These are phyloP conservation scores for Roridomyces roridus DNA, from an alignment of 768 basidiomycete species.

Conservation along the genomic window DNA sequence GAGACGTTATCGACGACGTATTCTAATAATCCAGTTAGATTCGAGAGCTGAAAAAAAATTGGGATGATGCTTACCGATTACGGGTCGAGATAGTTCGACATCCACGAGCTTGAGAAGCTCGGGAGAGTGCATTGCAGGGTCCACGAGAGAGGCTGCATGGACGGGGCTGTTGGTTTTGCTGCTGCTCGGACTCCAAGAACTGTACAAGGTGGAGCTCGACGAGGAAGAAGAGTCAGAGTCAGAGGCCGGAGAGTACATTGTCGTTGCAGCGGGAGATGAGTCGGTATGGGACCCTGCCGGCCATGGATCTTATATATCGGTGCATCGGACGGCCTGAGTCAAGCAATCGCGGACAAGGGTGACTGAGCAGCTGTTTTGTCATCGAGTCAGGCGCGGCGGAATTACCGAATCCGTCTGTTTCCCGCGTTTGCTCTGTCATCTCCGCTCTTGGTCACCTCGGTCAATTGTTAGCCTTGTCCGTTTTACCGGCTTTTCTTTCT, in stretches of 20 bases:
- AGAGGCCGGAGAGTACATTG: not conserved
- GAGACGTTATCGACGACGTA: conserved; percentile 72
- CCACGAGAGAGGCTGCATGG: conserved; percentile 48
- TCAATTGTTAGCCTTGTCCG: too few relatives aligned
- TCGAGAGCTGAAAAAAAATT: not conserved
- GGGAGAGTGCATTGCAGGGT: conserved; percentile 65
- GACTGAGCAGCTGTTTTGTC: too few relatives aligned
- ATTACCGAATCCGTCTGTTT: too few relatives aligned
- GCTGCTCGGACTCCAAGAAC: conserved; percentile 43
- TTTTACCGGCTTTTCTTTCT: too few relatives aligned
- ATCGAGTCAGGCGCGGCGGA: too few relatives aligned
- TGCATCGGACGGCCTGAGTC: too few relatives aligned
- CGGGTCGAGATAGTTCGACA: conserved; percentile 61
- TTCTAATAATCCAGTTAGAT: conserved; percentile 46
- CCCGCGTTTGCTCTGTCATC: too few relatives aligned
- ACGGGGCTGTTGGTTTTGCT: conserved; percentile 22
- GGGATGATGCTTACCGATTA: conserved; percentile 61
- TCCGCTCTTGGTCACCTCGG: too few relatives aligned
- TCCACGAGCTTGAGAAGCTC: conserved; percentile 73
- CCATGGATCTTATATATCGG: too few relatives aligned
- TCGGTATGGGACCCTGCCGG: conserved; percentile 20
- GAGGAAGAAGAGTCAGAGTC: not conserved
- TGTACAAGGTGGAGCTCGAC: conserved; percentile 1
- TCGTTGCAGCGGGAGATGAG: not conserved
- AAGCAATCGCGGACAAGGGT: too few relatives aligned